Conservation (phyloP, 768 basidiomycete genomes). For the Pleurotus ostreatus region DNA sequence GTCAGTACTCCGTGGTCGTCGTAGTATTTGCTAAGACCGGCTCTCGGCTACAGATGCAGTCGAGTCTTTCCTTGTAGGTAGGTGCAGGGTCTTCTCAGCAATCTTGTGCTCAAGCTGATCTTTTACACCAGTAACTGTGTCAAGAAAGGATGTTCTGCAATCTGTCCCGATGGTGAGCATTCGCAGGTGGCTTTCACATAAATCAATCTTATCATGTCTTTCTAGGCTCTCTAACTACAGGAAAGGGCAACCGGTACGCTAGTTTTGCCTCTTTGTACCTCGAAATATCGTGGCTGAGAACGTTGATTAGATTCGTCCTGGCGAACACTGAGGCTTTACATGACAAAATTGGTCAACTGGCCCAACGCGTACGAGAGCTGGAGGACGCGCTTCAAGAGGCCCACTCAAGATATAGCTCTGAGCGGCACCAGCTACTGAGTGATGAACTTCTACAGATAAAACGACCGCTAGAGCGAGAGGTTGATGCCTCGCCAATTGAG, state of each 20-base stretch:
- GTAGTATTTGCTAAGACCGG: constrained; percentile 9
- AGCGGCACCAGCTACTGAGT: constrained; percentile 53
- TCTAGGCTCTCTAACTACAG: constrained; percentile 64
- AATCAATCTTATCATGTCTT: constrained; percentile 13
- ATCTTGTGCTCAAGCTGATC: neutral
- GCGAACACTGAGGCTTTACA: constrained; percentile 69
- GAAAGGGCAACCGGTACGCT: constrained; percentile 64
- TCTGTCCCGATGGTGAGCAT: constrained; percentile 59
- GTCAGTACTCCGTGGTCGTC: constrained; percentile 17
- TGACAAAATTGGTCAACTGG: constrained; percentile 59
- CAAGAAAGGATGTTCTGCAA: constrained; percentile 55
- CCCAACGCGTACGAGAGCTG: constrained; percentile 60
- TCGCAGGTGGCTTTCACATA: constrained; percentile 8
- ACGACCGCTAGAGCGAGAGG: constrained; percentile 61
- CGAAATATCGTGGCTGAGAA: neutral
- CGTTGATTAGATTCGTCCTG: constrained; percentile 51
- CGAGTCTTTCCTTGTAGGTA: constrained; percentile 67
- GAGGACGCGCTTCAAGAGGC: constrained; percentile 61
- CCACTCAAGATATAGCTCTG: constrained; percentile 42
- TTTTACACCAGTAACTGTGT: constrained; percentile 41
- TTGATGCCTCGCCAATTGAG: constrained; percentile 30
- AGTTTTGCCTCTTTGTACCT: too few species aligned
- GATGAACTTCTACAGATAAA: constrained; percentile 64
- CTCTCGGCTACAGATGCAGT: constrained; percentile 41
- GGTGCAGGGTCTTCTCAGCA: constrained; percentile 12